A percentile compares a stretch with the other conserved stretches of the same genome.
Evolutionary conservation across 768 basidiomycete species (phyloP).

Genomic region (Pleurotus ostreatus): DNA sequence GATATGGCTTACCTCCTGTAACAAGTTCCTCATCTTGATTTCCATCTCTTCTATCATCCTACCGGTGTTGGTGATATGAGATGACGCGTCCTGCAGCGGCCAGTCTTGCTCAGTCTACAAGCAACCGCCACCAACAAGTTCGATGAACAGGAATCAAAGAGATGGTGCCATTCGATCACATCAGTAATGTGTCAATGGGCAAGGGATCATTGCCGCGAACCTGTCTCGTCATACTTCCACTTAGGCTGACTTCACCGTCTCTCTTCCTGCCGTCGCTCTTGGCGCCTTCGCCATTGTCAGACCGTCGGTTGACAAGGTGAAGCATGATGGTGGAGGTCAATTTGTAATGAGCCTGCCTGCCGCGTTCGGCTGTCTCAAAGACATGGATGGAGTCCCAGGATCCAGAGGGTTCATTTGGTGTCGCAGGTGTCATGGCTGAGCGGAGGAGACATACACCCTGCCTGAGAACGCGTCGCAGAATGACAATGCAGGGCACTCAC

Average conservation of each 20-base stretch:
- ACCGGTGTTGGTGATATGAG: slow-evolving; percentile 93
- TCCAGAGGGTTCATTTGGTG: slow-evolving; percentile 63
- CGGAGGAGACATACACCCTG: slow-evolving; percentile 2
- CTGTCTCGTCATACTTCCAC: slow-evolving; percentile 98
- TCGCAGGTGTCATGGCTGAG: slow-evolving; percentile 56
- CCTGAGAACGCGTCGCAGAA: not conserved
- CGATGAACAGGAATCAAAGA: slow-evolving; percentile 7
- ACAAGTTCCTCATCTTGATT: slow-evolving; percentile 94
- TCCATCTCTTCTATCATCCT: slow-evolving; percentile 98
- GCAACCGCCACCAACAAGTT: slow-evolving; percentile 7
- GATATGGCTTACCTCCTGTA: slow-evolving; percentile 65
- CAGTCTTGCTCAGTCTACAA: slow-evolving; percentile 81
- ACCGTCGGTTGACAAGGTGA: slow-evolving; percentile 64
- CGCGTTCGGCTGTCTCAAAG: slow-evolving; percentile 91
- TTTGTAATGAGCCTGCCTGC: slow-evolving; percentile 92
- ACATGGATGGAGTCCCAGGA: slow-evolving; percentile 99
- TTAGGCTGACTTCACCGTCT: slow-evolving; percentile 77
- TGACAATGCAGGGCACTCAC: slow-evolving; percentile 36
- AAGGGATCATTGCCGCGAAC: slow-evolving; percentile 36
- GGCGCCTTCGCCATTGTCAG: slow-evolving; percentile 26
- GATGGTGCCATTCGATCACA: slow-evolving; percentile 1
- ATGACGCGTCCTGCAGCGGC: slow-evolving; percentile 71
- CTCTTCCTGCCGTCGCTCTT: slow-evolving; percentile 39
- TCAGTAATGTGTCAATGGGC: not conserved
- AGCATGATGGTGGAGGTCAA: slow-evolving; percentile 97